Conservation (phyloP, 371 early-diverging fungal genomes). For the Lichtheimia ramosa region DNA sequence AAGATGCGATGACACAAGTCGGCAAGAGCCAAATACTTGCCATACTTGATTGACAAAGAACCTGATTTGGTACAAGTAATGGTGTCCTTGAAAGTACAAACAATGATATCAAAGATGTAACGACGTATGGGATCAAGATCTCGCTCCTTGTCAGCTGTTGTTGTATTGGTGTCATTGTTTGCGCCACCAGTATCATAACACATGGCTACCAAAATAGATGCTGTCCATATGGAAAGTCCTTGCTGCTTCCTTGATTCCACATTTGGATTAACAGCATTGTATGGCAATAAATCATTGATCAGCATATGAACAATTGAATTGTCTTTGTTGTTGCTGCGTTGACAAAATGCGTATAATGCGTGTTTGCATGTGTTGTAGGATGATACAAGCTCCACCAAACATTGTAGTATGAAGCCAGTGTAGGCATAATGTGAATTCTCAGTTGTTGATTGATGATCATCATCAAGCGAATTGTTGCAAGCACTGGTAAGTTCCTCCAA, state of each 20-base stretch:
- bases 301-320: constrained; percentile 51
- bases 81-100: constrained; percentile 63
- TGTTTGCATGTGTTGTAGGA: constrained; percentile 83
- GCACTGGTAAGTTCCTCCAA: constrained; percentile 32
- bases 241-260: constrained; percentile 60
- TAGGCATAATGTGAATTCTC: constrained; percentile 54
- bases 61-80: constrained; percentile 41
- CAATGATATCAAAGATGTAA: constrained; percentile 66
- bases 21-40: constrained; percentile 66
- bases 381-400: constrained; percentile 80
- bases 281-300: constrained; percentile 65
- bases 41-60: constrained; percentile 62
- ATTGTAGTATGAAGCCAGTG: constrained; percentile 85
- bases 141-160: constrained; percentile 44
- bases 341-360: constrained; percentile 66
- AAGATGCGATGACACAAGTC: constrained; percentile 76
- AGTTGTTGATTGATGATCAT: constrained; percentile 14
- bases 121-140: constrained; percentile 65
- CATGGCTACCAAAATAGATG: constrained; percentile 61
- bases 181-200: constrained; percentile 31
- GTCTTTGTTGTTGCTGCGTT: constrained; percentile 29
- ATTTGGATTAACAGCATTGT: constrained; percentile 50
- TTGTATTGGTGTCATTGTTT: constrained; percentile 27
- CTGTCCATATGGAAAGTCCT: constrained; percentile 69
- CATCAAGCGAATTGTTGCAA: constrained; percentile 11